These are phyloP conservation scores for Gyrodon lividus DNA, from an alignment of 768 basidiomycete genomes.

Conservation along the genomic window DNA sequence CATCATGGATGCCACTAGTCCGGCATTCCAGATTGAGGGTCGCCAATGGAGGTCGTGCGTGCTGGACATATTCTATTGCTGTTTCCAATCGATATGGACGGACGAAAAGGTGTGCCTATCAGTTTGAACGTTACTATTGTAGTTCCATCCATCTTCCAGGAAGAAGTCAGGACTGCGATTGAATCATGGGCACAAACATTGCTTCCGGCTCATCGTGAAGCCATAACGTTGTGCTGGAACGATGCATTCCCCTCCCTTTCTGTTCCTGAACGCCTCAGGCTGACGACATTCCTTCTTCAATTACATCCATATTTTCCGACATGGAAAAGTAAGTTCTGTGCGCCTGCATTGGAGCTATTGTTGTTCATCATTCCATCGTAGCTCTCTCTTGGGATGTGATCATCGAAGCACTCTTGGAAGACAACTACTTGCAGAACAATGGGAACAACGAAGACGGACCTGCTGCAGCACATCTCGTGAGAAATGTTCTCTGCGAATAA, in stretches of 20 bases:
- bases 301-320: constrained; percentile 64
- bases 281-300: constrained; percentile 64
- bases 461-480: constrained; percentile 42
- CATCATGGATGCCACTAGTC: constrained; percentile 62
- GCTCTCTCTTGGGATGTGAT: constrained; percentile 68
- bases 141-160: constrained; percentile 39
- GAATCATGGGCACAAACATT: constrained; percentile 60
- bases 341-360: not conserved
- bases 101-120: constrained; percentile 53
- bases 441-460: constrained; percentile 40
- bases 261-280: constrained; percentile 52
- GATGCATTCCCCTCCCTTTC: constrained; percentile 57
- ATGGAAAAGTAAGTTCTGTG: constrained; percentile 55
- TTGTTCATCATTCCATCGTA: constrained; percentile 22
- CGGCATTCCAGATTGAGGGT: constrained; percentile 58
- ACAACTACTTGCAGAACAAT: constrained; percentile 43
- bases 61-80: constrained; percentile 54
- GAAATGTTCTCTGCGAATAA: constrained; percentile 5
- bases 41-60: constrained; percentile 68
- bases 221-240: constrained; percentile 67
- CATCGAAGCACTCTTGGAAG: constrained; percentile 56
- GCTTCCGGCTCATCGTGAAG: constrained; percentile 62
- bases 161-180: constrained; percentile 61
- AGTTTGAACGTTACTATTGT: not conserved
- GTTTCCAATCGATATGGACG: constrained; percentile 62